Percentiles rank a stretch among this genome's conserved stretches.
Conservation (phyloP, 75 land plant species). For the Pinus albicaulis region DNA sequence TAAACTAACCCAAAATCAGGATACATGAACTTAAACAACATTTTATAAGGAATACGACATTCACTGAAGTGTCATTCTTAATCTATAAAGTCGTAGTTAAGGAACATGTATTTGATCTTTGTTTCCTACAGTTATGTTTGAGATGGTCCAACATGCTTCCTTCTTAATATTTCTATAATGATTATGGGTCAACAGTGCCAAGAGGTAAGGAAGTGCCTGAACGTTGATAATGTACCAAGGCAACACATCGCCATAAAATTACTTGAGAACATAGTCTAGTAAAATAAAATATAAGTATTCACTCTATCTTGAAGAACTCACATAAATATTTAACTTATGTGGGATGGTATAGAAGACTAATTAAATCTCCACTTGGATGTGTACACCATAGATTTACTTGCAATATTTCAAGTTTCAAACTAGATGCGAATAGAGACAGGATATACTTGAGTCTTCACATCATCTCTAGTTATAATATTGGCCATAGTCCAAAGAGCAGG, state of each 20-base stretch:
- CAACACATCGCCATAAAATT: conserved; percentile 24
- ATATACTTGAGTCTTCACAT: conserved; percentile 61
- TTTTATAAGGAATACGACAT: neutral
- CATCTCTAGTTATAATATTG: conserved; percentile 74
- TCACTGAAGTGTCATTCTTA: neutral
- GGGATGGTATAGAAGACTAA: no score
- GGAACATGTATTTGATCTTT: conserved; percentile 59
- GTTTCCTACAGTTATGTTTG: conserved; percentile 61
- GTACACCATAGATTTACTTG: no score
- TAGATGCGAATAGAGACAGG: no score
- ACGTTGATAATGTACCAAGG: conserved; percentile 54
- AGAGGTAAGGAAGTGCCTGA: conserved; percentile 40
- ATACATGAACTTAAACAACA: neutral
- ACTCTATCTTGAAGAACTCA: no score
- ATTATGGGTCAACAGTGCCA: conserved; percentile 37
- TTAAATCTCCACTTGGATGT: no score
- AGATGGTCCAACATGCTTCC: conserved; percentile 66
- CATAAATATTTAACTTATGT: no score
- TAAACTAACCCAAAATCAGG: neutral
- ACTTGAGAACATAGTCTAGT: no score
- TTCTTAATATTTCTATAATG: conserved; percentile 60
- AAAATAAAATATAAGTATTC: no score
- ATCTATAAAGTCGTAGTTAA: neutral
- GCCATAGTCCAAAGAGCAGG: conserved; percentile 70
- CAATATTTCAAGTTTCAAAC: no score